phyloP scores from a whole-genome alignment of 176 grass and related monocot species.

The Oropetium thomaeum region DNA sequence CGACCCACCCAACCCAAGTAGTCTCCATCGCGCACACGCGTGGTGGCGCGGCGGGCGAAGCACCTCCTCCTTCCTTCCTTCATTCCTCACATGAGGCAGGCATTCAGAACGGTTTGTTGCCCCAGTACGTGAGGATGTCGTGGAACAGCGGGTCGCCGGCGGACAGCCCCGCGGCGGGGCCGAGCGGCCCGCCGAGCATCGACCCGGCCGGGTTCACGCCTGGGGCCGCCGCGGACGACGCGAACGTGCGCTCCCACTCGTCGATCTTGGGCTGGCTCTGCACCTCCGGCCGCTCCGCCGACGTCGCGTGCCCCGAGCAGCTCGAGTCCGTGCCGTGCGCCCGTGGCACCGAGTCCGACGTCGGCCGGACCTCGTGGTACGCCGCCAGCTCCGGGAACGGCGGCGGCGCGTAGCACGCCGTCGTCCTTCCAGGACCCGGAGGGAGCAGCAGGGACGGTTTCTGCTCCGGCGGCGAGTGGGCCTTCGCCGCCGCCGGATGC shows the following conservation, averaged over 20 bases:
- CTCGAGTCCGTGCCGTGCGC: conserved; percentile 58
- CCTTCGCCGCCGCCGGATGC: background rate
- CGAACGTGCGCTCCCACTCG: conserved; percentile 55
- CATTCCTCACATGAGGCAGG: too few species aligned
- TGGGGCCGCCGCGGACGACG: background rate
- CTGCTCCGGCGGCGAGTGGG: conserved; percentile 45
- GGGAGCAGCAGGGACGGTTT: conserved; percentile 30
- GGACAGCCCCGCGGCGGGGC: background rate
- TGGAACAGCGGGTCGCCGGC: conserved; percentile 48
- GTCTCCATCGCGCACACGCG: too few species aligned
- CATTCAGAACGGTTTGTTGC: conserved; percentile 63
- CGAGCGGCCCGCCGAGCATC: conserved; percentile 27
- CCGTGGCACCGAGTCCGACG: conserved; percentile 59
- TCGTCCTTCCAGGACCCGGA: background rate
- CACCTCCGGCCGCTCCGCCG: conserved; percentile 53
- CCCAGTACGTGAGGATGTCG: conserved; percentile 67
- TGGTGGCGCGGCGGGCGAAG: too few species aligned
- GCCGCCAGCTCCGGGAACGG: conserved; percentile 41
- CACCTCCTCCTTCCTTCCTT: too few species aligned
- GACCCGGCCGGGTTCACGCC: conserved; percentile 21
- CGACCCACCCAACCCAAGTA: too few species aligned
- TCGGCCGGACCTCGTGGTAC: conserved; percentile 49
- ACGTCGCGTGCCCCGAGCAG: conserved; percentile 57
- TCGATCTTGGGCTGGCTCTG: conserved; percentile 61
- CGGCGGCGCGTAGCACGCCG: conserved; percentile 13